phyloP scores from a whole-genome alignment of 768 basidiomycete species.

The Lactifluus subvellereus region DNA sequence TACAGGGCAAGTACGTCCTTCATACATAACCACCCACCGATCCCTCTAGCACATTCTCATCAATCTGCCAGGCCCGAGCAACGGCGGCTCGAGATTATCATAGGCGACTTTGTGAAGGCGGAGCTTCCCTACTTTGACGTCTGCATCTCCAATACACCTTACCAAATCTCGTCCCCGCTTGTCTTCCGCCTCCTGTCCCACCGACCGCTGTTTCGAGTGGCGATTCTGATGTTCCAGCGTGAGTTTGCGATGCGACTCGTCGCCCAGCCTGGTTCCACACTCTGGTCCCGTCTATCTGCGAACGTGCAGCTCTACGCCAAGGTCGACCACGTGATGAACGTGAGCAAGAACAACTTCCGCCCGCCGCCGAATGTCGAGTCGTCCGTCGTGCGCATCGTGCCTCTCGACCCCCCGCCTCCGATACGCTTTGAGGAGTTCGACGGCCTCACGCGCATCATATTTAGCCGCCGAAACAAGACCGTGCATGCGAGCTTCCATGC shows the following conservation, averaged over 20 bases:
- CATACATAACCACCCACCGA: neutral
- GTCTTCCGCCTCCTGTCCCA: constrained; percentile 96
- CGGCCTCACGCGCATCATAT: constrained; percentile 86
- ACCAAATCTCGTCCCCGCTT: constrained; percentile 97
- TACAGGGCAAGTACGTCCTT: constrained; percentile 88
- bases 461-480: constrained; percentile 86
- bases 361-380: constrained; percentile 95
- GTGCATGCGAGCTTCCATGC: constrained; percentile 87
- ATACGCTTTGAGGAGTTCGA: constrained; percentile 97
- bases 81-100: constrained; percentile 88
- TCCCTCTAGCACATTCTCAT: neutral
- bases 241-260: constrained; percentile 94
- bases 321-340: constrained; percentile 94
- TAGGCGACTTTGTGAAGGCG: constrained; percentile 98
- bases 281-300: constrained; percentile 93
- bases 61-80: constrained; percentile 72
- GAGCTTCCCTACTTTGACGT: constrained; percentile 98
- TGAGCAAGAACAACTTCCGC: constrained; percentile 94
- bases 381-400: constrained; percentile 85
- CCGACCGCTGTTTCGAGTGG: constrained; percentile 86
- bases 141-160: constrained; percentile 98
- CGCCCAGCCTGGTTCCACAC: constrained; percentile 71
- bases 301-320: constrained; percentile 98
- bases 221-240: constrained; percentile 99
- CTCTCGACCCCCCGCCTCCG: constrained; percentile 91